Conservation (phyloP, 495 filamentous ascomycete species). For the Friedmanniomyces simplex region DNA sequence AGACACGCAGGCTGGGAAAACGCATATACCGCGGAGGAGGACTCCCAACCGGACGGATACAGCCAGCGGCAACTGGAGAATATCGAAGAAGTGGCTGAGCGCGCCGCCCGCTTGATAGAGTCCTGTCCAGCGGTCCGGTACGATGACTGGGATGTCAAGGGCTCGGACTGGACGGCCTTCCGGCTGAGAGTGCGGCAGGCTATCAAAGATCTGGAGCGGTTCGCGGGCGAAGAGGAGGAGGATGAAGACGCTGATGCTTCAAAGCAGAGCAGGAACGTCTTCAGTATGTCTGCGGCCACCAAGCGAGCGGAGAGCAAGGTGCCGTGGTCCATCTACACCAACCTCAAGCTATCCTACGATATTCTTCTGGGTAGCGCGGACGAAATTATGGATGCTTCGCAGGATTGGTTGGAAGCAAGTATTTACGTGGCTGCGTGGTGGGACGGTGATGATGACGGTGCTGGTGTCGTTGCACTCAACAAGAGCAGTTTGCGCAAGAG, state of each 20-base stretch:
- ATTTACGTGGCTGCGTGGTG: conserved; percentile 77
- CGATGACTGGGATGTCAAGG: conserved; percentile 65
- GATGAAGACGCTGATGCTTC: conserved; percentile 26
- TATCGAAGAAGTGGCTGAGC: conserved; percentile 56
- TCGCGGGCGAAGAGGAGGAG: conserved; percentile 52
- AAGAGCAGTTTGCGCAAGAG: conserved; percentile 2
- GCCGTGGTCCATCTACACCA: conserved; percentile 78
- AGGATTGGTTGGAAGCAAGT: conserved; percentile 83
- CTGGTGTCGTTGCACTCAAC: not conserved
- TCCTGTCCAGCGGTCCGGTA: conserved; percentile 54
- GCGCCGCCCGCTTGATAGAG: conserved; percentile 53
- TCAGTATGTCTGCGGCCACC: conserved; percentile 52
- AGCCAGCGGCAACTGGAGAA: conserved; percentile 59
- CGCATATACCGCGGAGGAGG: conserved; percentile 43
- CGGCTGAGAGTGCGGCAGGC: conserved; percentile 57
- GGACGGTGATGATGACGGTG: conserved; percentile 58
- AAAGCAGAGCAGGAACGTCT: conserved; percentile 39
- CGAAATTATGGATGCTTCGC: conserved; percentile 57
- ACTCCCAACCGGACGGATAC: conserved; percentile 51
- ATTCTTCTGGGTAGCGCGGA: conserved; percentile 59
- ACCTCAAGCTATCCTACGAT: conserved; percentile 61
- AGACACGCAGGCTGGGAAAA: conserved; percentile 63
- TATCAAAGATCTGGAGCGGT: conserved; percentile 54
- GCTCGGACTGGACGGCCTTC: conserved; percentile 67
- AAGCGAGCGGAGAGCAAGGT: conserved; percentile 71